These are phyloP conservation scores for Tylopilus intermedius DNA, from an alignment of 768 basidiomycete genomes.

Conservation along the genomic window DNA sequence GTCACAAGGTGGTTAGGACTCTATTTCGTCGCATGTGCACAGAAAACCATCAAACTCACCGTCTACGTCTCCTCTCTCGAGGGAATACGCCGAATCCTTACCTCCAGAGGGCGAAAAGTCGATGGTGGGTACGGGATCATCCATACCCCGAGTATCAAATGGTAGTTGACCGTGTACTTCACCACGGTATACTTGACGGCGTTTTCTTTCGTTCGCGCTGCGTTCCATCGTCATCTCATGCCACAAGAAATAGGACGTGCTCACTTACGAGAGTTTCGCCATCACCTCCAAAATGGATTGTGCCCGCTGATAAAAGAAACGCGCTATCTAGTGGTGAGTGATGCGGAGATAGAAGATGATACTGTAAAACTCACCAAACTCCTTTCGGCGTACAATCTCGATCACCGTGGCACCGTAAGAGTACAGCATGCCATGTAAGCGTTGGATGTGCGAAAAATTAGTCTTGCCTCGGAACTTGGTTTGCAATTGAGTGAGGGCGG, in stretches of 20 bases:
- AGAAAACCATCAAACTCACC: conserved; percentile 47
- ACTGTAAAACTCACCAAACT: conserved; percentile 59
- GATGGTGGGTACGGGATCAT: conserved; percentile 70
- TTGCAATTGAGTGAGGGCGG: conserved; percentile 60
- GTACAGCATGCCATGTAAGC: conserved; percentile 85
- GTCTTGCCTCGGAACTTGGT: conserved; percentile 68
- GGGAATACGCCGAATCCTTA: conserved; percentile 55
- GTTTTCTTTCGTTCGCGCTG: conserved; percentile 73
- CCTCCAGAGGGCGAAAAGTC: conserved; percentile 74
- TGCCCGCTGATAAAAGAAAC: conserved; percentile 77
- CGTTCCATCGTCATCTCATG: conserved; percentile 5
- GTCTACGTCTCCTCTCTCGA: conserved; percentile 68
- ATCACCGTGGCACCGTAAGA: conserved; percentile 89
- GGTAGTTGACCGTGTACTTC: conserved; percentile 85
- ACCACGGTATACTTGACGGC: conserved; percentile 78
- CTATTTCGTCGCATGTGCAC: background rate
- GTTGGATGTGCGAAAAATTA: conserved; percentile 85
- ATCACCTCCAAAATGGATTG: conserved; percentile 80
- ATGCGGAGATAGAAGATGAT: background rate
- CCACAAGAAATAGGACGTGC: background rate
- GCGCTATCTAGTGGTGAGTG: conserved; percentile 39
- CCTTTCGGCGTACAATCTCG: conserved; percentile 86
- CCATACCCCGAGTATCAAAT: conserved; percentile 77
- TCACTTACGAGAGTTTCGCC: conserved; percentile 76
- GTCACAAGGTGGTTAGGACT: conserved; percentile 10